These are phyloP conservation scores for Akanthomyces lecanii DNA, from an alignment of 2,329 filamentous ascomycete genomes.

Conservation along the genomic window DNA sequence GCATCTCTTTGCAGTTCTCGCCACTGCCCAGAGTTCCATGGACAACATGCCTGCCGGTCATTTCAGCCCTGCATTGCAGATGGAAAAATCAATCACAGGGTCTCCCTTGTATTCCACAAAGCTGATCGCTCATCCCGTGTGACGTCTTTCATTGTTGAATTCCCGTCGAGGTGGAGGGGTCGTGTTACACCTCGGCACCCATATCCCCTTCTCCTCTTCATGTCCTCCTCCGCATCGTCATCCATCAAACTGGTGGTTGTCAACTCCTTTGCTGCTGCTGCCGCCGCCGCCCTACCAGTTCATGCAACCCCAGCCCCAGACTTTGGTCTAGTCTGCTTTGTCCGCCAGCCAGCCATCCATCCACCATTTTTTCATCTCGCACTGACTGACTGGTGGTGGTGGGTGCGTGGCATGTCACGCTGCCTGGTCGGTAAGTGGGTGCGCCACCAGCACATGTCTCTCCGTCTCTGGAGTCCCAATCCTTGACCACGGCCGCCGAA, in stretches of 20 bases:
- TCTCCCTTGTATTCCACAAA: background rate
- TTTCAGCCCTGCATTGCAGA: background rate
- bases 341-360: background rate
- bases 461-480: background rate
- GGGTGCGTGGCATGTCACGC: background rate
- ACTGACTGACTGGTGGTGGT: background rate
- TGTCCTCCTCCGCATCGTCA: conserved; percentile 1
- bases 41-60: background rate
- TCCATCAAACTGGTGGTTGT: background rate
- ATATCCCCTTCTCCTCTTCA: background rate
- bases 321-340: background rate
- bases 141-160: background rate
- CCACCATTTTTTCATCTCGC: background rate
- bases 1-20: background rate
- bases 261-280: background rate
- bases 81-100: background rate
- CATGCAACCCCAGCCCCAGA: conserved; percentile 6
- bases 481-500: background rate
- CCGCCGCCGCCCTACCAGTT: background rate
- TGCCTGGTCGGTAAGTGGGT: background rate
- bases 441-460: background rate
- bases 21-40: background rate
- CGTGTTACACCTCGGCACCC: conserved; percentile 3
- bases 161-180: background rate
- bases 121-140: conserved; percentile 3